Percentiles rank a stretch among this genome's conserved stretches.
Conservation (phyloP, 2,329 filamentous ascomycete species). For the Lasiodiplodia theobromae region DNA sequence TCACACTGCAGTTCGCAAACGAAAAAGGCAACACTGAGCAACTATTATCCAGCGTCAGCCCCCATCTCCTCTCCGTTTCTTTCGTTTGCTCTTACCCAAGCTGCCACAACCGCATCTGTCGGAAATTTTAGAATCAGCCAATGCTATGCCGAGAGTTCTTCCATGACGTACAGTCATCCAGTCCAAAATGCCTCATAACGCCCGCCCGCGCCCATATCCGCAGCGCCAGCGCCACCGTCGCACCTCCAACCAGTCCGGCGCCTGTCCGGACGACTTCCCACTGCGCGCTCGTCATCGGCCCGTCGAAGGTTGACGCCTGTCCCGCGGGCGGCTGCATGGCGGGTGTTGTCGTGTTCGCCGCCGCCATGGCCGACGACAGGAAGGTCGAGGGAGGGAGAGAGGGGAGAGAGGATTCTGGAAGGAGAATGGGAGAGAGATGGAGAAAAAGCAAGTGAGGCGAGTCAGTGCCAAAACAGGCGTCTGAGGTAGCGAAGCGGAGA, state of each 20-base stretch:
- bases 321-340: slow-evolving; percentile 16
- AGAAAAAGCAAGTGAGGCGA: not conserved
- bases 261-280: slow-evolving; percentile 4
- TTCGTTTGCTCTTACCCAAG: slow-evolving; percentile 9
- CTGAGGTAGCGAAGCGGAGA: not conserved
- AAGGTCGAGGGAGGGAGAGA: not conserved
- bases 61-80: not conserved
- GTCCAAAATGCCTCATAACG: slow-evolving; percentile 6
- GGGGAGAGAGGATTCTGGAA: not conserved
- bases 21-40: slow-evolving; percentile 14
- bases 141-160: not conserved
- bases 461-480: not conserved
- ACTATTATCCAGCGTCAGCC: not conserved
- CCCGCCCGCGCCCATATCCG: slow-evolving; percentile 10
- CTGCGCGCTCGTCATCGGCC: slow-evolving; percentile 11
- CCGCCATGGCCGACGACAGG: not conserved
- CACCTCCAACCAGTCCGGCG: not conserved
- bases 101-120: slow-evolving; percentile 15
- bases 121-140: no score
- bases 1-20: slow-evolving; percentile 12
- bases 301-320: slow-evolving; percentile 10
- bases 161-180: slow-evolving; percentile 15
- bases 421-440: not conserved
- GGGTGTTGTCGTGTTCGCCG: not conserved
- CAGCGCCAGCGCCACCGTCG: slow-evolving; percentile 6